Evolutionary conservation across 2,329 filamentous ascomycete species (phyloP), one percentile per base, ranked within the genome.

Genomic region (Colletotrichum lentis): DNA sequence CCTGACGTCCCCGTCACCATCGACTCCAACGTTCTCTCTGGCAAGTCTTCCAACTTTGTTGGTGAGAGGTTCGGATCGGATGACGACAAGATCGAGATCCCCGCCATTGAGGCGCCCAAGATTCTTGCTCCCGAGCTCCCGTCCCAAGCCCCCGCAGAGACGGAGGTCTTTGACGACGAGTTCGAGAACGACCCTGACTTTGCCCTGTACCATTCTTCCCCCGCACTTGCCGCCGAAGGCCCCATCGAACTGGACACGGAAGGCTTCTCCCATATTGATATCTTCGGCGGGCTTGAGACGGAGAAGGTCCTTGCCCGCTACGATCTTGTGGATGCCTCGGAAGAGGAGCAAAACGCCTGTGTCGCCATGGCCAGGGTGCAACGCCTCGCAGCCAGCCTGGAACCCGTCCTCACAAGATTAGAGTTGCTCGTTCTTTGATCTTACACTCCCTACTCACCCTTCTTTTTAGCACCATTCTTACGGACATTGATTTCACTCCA

Each of bases 261-360:
- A 14, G 76, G 74, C 43, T 75, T 84, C 60, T 74, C 77, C 49
- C 69, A 78, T 70, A 65, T 79, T 69, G 76, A 82, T 71, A 77
- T 85, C 70, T 84, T 86, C 53, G 84, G 84, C 54, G 85, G 85
- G 44, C 80, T 91, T 67, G 81, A 85, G 69, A 76, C 85, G 1
- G 89, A 91, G 73, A 94, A 94, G 83, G 79, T 84, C 3, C 80
- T 88, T 55, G 80, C 86, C 16, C 84, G 86, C 56, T 88, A 86
- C 73, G 86, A 91, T 71, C 83, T 94, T n/a, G 80, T 91, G 37
- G 85, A 91, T 63, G 82, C 81, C 31, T 81, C 82, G 1, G 80
- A 85, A 67, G 83, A 86, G 61, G 83, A 84, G 58, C 76, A 76
- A 10, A 73, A 76, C 31, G 81, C 83, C 35, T 76, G 76, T 10